These are phyloP conservation scores for Parachlorella kessleri DNA, from an alignment of 139 green algal genomes.

Conservation along the genomic window DNA sequence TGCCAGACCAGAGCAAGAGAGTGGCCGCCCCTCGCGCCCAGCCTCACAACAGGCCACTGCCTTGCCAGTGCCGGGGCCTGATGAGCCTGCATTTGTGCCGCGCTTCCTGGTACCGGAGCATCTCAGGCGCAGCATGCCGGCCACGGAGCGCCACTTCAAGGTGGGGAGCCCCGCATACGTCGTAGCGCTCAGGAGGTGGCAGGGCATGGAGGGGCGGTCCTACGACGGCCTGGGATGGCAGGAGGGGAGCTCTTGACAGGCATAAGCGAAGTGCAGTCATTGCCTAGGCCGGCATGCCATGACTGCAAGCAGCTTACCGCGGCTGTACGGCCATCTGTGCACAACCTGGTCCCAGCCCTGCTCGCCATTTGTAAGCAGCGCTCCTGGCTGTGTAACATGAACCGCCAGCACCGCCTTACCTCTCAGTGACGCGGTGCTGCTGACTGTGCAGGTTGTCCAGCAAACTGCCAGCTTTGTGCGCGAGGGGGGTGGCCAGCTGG, in stretches of 20 bases:
- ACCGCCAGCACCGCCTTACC: neutral
- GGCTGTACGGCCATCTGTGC: neutral
- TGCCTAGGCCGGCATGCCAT: neutral
- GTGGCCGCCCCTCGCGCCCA: neutral
- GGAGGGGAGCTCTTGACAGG: too few relatives aligned
- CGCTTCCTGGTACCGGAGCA: constrained; percentile 21
- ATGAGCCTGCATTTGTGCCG: constrained; percentile 13
- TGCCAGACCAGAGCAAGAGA: neutral
- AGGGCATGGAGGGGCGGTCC: too few relatives aligned
- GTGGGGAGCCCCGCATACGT: too few relatives aligned
- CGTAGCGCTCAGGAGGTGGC: too few relatives aligned
- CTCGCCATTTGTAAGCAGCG: neutral
- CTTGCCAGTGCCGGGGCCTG: neutral
- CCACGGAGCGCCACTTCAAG: constrained; percentile 24
- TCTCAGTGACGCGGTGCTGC: too few relatives aligned
- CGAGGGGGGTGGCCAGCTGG: constrained; percentile 58
- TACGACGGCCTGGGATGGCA: too few relatives aligned
- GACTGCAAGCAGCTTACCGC: too few relatives aligned
- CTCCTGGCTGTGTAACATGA: neutral
- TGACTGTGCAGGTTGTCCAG: constrained; percentile 56
- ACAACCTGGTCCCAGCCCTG: neutral
- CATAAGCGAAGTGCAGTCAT: too few relatives aligned
- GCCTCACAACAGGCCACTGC: neutral
- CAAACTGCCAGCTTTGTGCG: constrained; percentile 77
- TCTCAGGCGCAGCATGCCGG: constrained; percentile 16